phyloP scores from a whole-genome alignment of 2,329 filamentous ascomycete species.

The Trichoderma atrobrunneum region DNA sequence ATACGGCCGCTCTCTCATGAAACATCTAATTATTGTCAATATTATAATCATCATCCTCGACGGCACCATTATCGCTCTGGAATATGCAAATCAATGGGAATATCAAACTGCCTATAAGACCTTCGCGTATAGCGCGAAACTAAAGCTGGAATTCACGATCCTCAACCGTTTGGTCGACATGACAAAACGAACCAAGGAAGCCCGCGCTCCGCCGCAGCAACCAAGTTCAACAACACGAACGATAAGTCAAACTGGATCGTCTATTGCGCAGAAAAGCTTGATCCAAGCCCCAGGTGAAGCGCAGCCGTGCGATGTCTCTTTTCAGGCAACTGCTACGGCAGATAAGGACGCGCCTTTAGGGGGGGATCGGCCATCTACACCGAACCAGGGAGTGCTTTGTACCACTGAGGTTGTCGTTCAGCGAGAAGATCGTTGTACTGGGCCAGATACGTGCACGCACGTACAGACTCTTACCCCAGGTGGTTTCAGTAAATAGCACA shows the following conservation, averaged over 20 bases:
- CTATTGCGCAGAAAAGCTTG: not conserved
- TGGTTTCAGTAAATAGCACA: not conserved
- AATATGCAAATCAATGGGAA: not conserved
- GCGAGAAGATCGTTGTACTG: not conserved
- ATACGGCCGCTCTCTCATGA: not conserved
- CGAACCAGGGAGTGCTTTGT: not conserved
- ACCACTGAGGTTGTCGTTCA: not conserved
- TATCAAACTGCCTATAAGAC: not conserved
- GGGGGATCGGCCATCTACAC: not conserved
- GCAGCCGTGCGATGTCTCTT: not conserved
- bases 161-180: not conserved
- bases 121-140: not conserved
- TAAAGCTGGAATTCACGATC: not conserved
- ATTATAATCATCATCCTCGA: not conserved
- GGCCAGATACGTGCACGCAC: not conserved
- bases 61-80: not conserved
- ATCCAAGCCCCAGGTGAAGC: not conserved
- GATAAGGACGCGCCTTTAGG: not conserved
- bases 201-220: not conserved
- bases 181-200: not conserved
- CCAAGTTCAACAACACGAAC: not conserved
- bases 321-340: not conserved
- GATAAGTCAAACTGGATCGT: not conserved
- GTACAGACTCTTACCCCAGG: not conserved
- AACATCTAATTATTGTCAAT: not conserved